Evolutionary conservation across 106 monocot genomes (phyloP).

Genomic region (Phalaenopsis equestris): DNA sequence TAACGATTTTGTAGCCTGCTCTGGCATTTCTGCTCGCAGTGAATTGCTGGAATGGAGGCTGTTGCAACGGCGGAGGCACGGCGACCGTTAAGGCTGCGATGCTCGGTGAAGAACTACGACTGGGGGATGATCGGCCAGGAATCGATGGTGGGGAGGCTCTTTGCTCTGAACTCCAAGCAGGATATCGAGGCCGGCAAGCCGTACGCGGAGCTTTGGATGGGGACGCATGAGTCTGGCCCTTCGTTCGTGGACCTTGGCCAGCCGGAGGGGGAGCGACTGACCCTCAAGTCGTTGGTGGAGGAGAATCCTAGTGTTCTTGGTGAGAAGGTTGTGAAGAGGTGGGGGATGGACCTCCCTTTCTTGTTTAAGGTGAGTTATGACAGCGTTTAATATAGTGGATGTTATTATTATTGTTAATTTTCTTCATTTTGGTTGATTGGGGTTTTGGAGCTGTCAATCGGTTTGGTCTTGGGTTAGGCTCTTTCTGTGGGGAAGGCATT

Average conservation of each 20-base stretch:
- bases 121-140: constrained; percentile 57
- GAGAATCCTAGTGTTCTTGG: constrained; percentile 58
- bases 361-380: constrained; percentile 64
- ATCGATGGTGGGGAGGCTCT: constrained; percentile 64
- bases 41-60: neutral
- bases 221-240: constrained; percentile 76
- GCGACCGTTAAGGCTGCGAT: constrained; percentile 33
- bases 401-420: neutral
- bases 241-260: constrained; percentile 30
- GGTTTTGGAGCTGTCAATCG: neutral
- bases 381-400: neutral
- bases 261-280: neutral
- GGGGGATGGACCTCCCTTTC: constrained; percentile 83
- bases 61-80: neutral
- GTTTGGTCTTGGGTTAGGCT: constrained; percentile 32
- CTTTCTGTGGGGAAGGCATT: constrained; percentile 84
- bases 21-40: neutral
- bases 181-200: constrained; percentile 27
- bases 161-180: constrained; percentile 26
- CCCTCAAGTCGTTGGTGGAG: constrained; percentile 57
- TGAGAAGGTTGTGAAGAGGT: constrained; percentile 34
- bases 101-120: constrained; percentile 85
- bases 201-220: constrained; percentile 98
- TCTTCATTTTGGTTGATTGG: neutral
- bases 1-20: neutral